phyloP scores from a whole-genome alignment of 2,329 filamentous ascomycete species.

The Alternaria tenuissima region DNA sequence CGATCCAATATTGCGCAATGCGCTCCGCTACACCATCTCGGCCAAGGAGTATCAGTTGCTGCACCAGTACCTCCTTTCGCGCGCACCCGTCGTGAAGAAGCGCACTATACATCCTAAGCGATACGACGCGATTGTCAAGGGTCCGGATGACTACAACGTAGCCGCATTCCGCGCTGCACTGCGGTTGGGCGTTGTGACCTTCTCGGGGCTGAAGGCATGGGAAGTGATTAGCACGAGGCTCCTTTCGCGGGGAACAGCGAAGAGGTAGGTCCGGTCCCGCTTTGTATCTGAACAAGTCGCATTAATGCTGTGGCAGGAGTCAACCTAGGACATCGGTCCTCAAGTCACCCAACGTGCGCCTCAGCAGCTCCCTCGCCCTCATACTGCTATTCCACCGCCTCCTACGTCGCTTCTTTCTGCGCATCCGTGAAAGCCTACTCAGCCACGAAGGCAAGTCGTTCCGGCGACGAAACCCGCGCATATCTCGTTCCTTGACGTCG shows the following conservation, averaged over 20 bases:
- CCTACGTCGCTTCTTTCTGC: conserved; percentile 86
- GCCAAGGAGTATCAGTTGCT: conserved; percentile 85
- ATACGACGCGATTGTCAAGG: conserved; percentile 61
- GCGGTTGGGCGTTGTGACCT: conserved; percentile 55
- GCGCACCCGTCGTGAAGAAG: conserved; percentile 68
- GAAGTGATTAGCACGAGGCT: conserved; percentile 53
- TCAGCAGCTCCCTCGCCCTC: conserved; percentile 83
- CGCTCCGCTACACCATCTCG: conserved; percentile 83
- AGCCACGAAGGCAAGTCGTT: conserved; percentile 83
- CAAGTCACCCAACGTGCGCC: conserved; percentile 72
- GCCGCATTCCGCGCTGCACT: conserved; percentile 57
- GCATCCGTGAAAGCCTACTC: conserved; percentile 79
- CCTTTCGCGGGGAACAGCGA: conserved; percentile 41
- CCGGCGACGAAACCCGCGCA: conserved; percentile 79
- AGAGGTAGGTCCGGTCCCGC: conserved; percentile 23
- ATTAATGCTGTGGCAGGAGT: conserved; percentile 33
- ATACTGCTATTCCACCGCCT: conserved; percentile 89
- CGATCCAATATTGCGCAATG: conserved; percentile 82
- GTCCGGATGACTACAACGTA: conserved; percentile 58
- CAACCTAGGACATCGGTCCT: conserved; percentile 53
- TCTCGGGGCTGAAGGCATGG: conserved; percentile 57
- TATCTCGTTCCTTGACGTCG: conserved; percentile 79
- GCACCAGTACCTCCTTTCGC: conserved; percentile 82
- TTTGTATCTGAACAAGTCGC: neutral
- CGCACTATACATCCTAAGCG: conserved; percentile 59